phyloP scores from a whole-genome alignment of 768 basidiomycete genomes.

The Boletus patriciae region DNA sequence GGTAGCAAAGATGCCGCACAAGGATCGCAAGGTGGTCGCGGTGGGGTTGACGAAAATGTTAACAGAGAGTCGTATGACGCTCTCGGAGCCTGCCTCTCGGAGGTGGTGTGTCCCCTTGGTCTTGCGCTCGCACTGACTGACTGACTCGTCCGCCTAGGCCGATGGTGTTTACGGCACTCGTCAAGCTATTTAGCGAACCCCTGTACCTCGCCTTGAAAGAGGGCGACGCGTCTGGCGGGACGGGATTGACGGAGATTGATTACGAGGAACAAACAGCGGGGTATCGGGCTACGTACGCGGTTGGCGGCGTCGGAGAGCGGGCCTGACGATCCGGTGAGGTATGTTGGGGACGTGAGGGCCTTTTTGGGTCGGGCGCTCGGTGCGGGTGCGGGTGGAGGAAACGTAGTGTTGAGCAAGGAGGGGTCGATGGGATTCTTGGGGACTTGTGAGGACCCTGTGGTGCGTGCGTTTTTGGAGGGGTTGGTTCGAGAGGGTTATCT shows the following conservation, averaged over 20 bases:
- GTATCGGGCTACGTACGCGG: constrained; percentile 92
- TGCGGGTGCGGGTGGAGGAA: not conserved
- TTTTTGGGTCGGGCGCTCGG: constrained; percentile 49
- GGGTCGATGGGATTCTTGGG: no score
- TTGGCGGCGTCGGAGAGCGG: constrained; percentile 75
- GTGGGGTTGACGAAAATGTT: constrained; percentile 81
- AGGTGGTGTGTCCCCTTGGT: constrained; percentile 62
- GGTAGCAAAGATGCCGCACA: constrained; percentile 72
- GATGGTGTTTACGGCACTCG: constrained; percentile 61
- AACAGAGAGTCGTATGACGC: constrained; percentile 69
- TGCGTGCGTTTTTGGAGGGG: constrained; percentile 32
- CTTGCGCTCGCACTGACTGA: not conserved
- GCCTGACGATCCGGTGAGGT: constrained; percentile 59
- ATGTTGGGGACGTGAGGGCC: constrained; percentile 55
- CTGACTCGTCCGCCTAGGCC: no score
- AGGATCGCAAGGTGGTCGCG: constrained; percentile 81
- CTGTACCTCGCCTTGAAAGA: constrained; percentile 53
- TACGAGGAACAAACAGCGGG: constrained; percentile 87
- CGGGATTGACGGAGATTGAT: constrained; percentile 71
- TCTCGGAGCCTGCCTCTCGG: constrained; percentile 58
- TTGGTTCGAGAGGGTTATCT: constrained; percentile 34
- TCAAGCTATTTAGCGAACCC: constrained; percentile 75
- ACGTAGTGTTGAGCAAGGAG: constrained; percentile 17
- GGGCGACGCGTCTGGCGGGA: not conserved
- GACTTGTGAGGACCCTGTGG: constrained; percentile 19